phyloP scores from a whole-genome alignment of 1,284 basidiomycete species.

The Phenoliferia sp. region DNA sequence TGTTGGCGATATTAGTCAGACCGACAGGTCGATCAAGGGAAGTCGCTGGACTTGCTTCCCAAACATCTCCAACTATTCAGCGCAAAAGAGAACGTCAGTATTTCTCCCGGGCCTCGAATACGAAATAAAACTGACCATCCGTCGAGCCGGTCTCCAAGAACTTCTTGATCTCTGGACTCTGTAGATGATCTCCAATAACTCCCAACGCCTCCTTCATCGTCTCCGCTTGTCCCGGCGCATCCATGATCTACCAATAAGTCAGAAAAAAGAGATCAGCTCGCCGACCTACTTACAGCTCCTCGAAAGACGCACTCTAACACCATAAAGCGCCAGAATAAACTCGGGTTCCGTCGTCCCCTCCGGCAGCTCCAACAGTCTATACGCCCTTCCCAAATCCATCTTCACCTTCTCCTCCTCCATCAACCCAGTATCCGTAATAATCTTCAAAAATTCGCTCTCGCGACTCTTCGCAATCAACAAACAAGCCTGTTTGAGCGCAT shows the following conservation, averaged over 20 bases:
- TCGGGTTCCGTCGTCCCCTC: background rate
- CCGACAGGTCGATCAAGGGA: conserved; percentile 69
- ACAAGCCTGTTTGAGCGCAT: conserved; percentile 20
- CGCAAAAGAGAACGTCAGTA: background rate
- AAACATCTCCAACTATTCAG: background rate
- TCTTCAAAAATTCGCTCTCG: conserved; percentile 60
- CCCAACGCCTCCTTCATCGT: conserved; percentile 42
- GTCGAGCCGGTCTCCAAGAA: background rate
- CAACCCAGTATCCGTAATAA: conserved; percentile 58
- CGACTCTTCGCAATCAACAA: conserved; percentile 41
- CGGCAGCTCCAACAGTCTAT: conserved; percentile 46
- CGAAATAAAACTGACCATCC: background rate
- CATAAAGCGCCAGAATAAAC: background rate
- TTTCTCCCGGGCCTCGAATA: background rate
- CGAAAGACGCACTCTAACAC: background rate
- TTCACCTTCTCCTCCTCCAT: conserved; percentile 49
- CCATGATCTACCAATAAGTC: background rate
- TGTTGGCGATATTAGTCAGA: conserved; percentile 87
- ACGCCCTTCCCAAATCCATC: conserved; percentile 49
- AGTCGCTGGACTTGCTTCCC: conserved; percentile 2
- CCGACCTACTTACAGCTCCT: background rate
- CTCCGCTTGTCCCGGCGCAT: conserved; percentile 21
- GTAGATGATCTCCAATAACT: conserved; percentile 56
- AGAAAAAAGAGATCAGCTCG: background rate
- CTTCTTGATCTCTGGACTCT: conserved; percentile 55